Evolutionary conservation across 176 grass and related monocot species (phyloP), one percentile per base, ranked within the genome.

Genomic region (Alopecurus myosuroides): DNA sequence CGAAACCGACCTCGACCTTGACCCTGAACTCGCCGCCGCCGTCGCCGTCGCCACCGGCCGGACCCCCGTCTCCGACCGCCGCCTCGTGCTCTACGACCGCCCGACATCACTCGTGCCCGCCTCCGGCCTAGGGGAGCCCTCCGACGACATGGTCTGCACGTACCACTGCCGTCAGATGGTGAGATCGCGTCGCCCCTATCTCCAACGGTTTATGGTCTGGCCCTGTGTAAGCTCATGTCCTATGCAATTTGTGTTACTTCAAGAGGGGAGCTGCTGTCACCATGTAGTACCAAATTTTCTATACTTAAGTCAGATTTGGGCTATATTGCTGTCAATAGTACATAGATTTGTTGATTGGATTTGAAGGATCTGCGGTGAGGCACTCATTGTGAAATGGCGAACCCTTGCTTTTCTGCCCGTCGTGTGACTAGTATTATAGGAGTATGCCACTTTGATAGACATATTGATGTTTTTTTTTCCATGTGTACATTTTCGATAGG

Each of bases 151-250:
- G 86, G 87, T 95, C 67, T 98, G 93, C 83, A 95, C 96, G 20
- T 95, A 95, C 82, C 93, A 95, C 88, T 98, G 96, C 89, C 93
- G 96, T 82, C 96, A 98, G 93, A 98, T 98, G 96, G 96, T 98
- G 83, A 90, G 90, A 87, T 83, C 28, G 66, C 36, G 46, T 58
- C n/a, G 9, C 4, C 56, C 74, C 46, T 48, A 18, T 67, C 41
- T 77, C 19, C 17, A 12, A 46, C 15, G 53, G 52, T 28, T 28
- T 36, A 64, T 20, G 18, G 41, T 62, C 55, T 77, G 20, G 60
- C 29, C 29, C 37, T 7, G 40, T 57, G 18, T 37, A 77, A 45
- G 34, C 70, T 30, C 26, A 40, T 3, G 4, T 39, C 37, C 22
- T 25, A 26, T 62, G 10, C 62, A 77, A 49, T 63, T 41, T 78